A percentile compares a stretch with the other conserved stretches of the same genome.
These are phyloP conservation scores for Starmerella riodocensis DNA, from an alignment of 805 yeast genomes.

Conservation along the genomic window DNA sequence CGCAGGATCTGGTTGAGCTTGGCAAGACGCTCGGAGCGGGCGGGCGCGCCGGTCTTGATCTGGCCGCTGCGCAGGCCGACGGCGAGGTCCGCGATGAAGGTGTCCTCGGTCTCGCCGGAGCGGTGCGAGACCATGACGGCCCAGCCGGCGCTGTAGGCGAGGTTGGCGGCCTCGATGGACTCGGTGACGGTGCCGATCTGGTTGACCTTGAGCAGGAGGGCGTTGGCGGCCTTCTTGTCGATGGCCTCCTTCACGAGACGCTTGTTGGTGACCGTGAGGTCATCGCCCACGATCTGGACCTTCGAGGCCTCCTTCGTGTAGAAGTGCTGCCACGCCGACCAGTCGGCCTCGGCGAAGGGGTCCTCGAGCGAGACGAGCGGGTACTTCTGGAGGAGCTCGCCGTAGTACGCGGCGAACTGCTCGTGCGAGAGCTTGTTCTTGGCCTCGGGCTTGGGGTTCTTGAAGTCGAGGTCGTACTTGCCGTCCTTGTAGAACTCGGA, in stretches of 20 bases:
- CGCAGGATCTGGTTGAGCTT: conserved; percentile 96
- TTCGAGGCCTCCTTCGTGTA: conserved; percentile 36
- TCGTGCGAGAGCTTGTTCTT: conserved; percentile 84
- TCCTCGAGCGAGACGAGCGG: conserved; percentile 98
- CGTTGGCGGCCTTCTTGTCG: conserved; percentile 90
- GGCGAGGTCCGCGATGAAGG: conserved; percentile 91
- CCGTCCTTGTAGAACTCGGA: conserved; percentile 97
- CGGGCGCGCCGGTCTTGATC: conserved; percentile 99
- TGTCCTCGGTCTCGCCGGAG: conserved; percentile 99
- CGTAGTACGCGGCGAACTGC: conserved; percentile 77
- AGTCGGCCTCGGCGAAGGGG: conserved; percentile 99
- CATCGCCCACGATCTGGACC: conserved; percentile 93
- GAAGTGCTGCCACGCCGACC: conserved; percentile 96
- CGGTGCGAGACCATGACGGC: conserved; percentile 99
- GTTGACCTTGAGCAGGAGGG: conserved; percentile 92
- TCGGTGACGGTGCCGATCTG: conserved; percentile 95
- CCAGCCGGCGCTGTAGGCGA: conserved; percentile 93
- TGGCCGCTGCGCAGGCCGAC: conserved; percentile 98
- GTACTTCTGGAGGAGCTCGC: conserved; percentile 66
- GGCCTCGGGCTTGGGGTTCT: conserved; percentile 85
- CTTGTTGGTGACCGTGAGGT: conserved; percentile 98
- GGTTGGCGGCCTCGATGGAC: conserved; percentile 93
- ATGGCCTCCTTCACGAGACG: conserved; percentile 86
- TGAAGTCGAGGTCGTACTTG: conserved; percentile 95
- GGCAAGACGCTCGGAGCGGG: conserved; percentile 99